A percentile compares a stretch with the other conserved stretches of the same genome.
These are phyloP conservation scores for Sporothrix globosa DNA, from an alignment of 2,329 filamentous ascomycete species.

Conservation along the genomic window DNA sequence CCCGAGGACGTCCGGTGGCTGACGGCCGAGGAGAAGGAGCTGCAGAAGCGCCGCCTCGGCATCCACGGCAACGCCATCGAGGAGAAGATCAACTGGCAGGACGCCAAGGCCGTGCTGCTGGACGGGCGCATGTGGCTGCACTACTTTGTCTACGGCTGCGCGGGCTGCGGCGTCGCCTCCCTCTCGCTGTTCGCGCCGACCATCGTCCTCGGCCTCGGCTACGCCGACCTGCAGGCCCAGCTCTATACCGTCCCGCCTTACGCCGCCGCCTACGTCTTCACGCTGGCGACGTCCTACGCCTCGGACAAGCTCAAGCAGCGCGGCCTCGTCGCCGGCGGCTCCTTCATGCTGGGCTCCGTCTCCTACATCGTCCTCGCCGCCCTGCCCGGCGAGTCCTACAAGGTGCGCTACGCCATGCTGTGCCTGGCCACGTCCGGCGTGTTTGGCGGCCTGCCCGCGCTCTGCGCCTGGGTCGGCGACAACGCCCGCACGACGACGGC, in stretches of 20 bases:
- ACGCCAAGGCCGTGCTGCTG: constrained; percentile 69
- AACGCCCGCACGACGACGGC: constrained; percentile 49
- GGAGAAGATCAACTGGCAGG: constrained; percentile 64
- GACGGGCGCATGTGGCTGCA: constrained; percentile 70
- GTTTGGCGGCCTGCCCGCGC: constrained; percentile 39
- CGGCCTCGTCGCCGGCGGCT: constrained; percentile 28
- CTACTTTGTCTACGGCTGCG: constrained; percentile 59
- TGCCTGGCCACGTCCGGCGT: constrained; percentile 35
- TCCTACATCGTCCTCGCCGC: constrained; percentile 34
- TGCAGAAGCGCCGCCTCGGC: constrained; percentile 53
- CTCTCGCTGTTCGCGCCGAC: constrained; percentile 65
- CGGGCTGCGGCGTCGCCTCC: constrained; percentile 60
- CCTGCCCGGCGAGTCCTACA: constrained; percentile 37
- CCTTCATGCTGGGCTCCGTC: constrained; percentile 28
- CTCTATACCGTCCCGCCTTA: constrained; percentile 70
- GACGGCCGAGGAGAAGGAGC: constrained; percentile 59
- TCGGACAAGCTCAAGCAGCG: constrained; percentile 23
- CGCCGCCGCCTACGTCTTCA: constrained; percentile 57
- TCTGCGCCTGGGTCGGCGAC: constrained; percentile 40
- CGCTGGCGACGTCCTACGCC: constrained; percentile 18
- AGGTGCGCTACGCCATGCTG: constrained; percentile 38
- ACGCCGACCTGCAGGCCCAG: constrained; percentile 59
- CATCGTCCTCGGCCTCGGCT: constrained; percentile 60
- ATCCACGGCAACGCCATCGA: constrained; percentile 58
- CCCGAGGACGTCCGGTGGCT: constrained; percentile 68